Conservation (phyloP, 2,329 filamentous ascomycete genomes). For the Aspergillus eucalypticola region DNA sequence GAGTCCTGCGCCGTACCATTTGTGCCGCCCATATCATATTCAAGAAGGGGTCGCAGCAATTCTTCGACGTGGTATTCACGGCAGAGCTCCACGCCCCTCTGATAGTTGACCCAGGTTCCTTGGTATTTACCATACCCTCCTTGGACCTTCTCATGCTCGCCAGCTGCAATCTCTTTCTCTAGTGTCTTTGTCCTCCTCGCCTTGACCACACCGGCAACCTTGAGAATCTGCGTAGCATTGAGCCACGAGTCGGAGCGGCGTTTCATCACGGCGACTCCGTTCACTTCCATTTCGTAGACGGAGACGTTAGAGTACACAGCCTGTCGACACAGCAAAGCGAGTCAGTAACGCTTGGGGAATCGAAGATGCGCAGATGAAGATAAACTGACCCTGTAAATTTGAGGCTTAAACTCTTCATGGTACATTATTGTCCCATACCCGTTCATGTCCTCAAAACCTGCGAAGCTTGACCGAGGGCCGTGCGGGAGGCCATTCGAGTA, state of each 20-base stretch:
- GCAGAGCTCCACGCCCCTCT: conserved; percentile 88
- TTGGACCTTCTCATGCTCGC: conserved; percentile 97
- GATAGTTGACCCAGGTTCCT: conserved; percentile 96
- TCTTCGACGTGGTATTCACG: conserved; percentile 64
- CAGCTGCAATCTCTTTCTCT: conserved; percentile 94
- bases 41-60: conserved; percentile 49
- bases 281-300: conserved; percentile 98
- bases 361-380: background rate
- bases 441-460: conserved; percentile 44
- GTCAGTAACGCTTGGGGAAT: conserved; percentile 15
- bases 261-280: conserved; percentile 91
- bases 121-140: conserved; percentile 99
- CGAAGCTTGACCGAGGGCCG: conserved; percentile 36
- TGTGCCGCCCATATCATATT: conserved; percentile 57
- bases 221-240: conserved; percentile 97
- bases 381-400: conserved; percentile 50
- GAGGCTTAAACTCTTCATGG: conserved; percentile 44
- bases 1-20: conserved; percentile 69
- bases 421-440: conserved; percentile 41
- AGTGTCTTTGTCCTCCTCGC: conserved; percentile 96
- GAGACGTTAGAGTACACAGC: conserved; percentile 94
- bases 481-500: conserved; percentile 41
- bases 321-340: conserved; percentile 35
- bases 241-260: conserved; percentile 92
- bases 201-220: conserved; percentile 95